Evolutionary conservation across 768 basidiomycete genomes (phyloP).

Genomic region (Boletales sp.): DNA sequence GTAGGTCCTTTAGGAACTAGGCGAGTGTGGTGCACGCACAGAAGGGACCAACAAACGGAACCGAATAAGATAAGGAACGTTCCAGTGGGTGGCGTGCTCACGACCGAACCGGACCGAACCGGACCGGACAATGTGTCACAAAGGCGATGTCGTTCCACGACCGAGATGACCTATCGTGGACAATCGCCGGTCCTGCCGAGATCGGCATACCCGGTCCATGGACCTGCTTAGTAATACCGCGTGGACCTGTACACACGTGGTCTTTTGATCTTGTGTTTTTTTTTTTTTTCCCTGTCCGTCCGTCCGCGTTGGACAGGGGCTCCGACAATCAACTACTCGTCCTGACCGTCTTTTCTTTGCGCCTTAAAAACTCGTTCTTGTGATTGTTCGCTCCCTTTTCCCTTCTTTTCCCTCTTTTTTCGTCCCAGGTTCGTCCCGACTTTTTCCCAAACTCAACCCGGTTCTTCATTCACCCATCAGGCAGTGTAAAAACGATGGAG

Average conservation of each 20-base stretch:
- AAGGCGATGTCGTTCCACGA: constrained; percentile 4
- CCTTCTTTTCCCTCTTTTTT: neutral
- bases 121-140: constrained; percentile 5
- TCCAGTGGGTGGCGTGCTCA: too few species aligned
- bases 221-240: constrained; percentile 20
- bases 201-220: constrained; percentile 20
- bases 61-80: too few species aligned
- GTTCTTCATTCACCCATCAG: constrained; percentile 28
- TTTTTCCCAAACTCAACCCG: neutral
- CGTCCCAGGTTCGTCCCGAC: constrained; percentile 11
- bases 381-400: constrained; percentile 4
- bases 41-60: too few species aligned
- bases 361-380: constrained; percentile 14
- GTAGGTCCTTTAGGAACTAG: too few species aligned
- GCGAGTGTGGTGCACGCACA: too few species aligned
- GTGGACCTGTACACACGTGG: constrained; percentile 28
- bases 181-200: constrained; percentile 13
- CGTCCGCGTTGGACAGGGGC: constrained; percentile 31
- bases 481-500: constrained; percentile 32
- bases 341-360: constrained; percentile 11
- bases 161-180: constrained; percentile 16
- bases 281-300: constrained; percentile 34
- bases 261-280: constrained; percentile 25
- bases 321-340: constrained; percentile 34
- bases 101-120: neutral